Evolutionary conservation across 805 yeast genomes (phyloP).

Genomic region (Candida insectorum): DNA sequence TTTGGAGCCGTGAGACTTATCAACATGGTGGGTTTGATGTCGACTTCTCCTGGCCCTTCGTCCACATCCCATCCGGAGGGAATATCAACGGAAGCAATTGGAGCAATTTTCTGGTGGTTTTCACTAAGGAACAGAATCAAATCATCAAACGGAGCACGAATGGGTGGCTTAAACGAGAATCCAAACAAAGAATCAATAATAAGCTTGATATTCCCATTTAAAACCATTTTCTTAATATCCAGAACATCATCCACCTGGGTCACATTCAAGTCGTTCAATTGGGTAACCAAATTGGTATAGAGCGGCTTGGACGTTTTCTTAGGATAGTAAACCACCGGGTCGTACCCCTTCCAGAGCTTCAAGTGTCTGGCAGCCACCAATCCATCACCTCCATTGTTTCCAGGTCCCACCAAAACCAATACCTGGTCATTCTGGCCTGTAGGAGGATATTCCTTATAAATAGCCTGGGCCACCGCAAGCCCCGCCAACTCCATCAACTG

Average conservation of each 20-base stretch:
- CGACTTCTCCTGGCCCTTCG: constrained; percentile 56
- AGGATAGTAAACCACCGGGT: constrained; percentile 79
- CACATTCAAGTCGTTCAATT: constrained; percentile 63
- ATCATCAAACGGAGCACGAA: constrained; percentile 71
- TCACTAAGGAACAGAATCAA: constrained; percentile 23
- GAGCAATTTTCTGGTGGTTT: constrained; percentile 44
- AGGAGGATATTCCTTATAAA: constrained; percentile 66
- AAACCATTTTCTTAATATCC: constrained; percentile 19
- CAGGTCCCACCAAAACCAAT: constrained; percentile 86
- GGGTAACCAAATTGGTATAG: constrained; percentile 59
- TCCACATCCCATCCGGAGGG: constrained; percentile 99
- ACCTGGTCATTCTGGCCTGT: constrained; percentile 36
- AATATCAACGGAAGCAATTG: constrained; percentile 79
- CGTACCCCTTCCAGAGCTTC: constrained; percentile 66
- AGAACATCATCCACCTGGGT: constrained; percentile 46
- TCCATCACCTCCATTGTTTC: constrained; percentile 97
- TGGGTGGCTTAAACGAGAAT: constrained; percentile 87
- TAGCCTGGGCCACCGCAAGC: constrained; percentile 85
- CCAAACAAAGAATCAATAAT: constrained; percentile 86
- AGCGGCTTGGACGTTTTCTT: constrained; percentile 53
- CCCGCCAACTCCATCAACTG: constrained; percentile 98
- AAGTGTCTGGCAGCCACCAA: constrained; percentile 93
- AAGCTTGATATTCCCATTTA: constrained; percentile 24
- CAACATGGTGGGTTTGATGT: constrained; percentile 61
- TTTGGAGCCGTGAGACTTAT: constrained; percentile 93